phyloP scores from a whole-genome alignment of 2,329 filamentous ascomycete species.

The Trichoderma harzianum region DNA sequence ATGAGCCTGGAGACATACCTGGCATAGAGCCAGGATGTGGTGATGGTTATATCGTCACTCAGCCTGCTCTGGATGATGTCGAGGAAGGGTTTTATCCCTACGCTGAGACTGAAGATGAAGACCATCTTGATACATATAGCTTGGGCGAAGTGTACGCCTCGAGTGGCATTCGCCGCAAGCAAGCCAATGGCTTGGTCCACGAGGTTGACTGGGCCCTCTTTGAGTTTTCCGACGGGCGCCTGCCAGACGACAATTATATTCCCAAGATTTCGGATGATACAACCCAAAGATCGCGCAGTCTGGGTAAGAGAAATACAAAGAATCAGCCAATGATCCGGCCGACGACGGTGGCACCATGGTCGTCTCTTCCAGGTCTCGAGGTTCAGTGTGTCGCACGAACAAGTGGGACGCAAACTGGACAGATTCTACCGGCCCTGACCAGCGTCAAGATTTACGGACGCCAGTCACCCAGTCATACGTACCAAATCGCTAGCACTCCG shows the following conservation, averaged over 20 bases:
- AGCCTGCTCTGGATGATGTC: constrained; percentile 86
- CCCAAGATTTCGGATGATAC: constrained; percentile 33
- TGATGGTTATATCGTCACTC: constrained; percentile 77
- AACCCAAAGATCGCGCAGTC: constrained; percentile 15
- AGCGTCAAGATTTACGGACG: constrained; percentile 87
- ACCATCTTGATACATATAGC: constrained; percentile 77
- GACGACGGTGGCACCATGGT: constrained; percentile 55
- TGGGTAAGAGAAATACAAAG: constrained; percentile 29
- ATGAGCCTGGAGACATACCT: constrained; percentile 70
- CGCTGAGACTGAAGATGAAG: constrained; percentile 67
- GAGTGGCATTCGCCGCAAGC: constrained; percentile 78
- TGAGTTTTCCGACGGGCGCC: constrained; percentile 67
- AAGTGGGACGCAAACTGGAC: constrained; percentile 74
- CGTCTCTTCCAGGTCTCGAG: constrained; percentile 65
- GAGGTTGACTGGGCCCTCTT: constrained; percentile 97
- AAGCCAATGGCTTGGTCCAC: constrained; percentile 69
- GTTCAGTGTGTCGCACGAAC: constrained; percentile 90
- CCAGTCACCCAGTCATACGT: constrained; percentile 71
- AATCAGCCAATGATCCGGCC: constrained; percentile 43
- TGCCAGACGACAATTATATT: constrained; percentile 70
- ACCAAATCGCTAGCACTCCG: constrained; percentile 51
- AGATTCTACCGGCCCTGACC: constrained; percentile 72
- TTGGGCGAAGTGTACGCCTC: constrained; percentile 85
- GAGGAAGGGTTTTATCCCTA: constrained; percentile 77
- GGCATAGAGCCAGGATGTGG: constrained; percentile 73